These are phyloP conservation scores for Fusarium sp. DNA, from an alignment of 2,329 filamentous ascomycete genomes.

Conservation along the genomic window DNA sequence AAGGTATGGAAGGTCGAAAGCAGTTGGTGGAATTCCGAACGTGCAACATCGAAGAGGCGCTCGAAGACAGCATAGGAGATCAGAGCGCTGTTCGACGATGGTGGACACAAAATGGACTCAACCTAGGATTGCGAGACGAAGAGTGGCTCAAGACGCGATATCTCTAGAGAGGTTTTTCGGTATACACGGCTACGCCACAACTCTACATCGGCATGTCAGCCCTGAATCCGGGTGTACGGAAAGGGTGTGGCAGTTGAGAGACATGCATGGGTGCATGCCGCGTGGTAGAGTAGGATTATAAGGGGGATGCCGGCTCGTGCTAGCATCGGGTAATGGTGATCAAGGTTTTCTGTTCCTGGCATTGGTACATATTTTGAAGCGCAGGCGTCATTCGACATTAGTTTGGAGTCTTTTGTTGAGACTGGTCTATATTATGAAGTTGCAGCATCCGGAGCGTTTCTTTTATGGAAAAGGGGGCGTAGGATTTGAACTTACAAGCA, in stretches of 20 bases:
- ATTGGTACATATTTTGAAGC: slow-evolving; percentile 30
- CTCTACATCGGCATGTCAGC: slow-evolving; percentile 2
- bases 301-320: slow-evolving; percentile 9
- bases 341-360: slow-evolving; percentile 27
- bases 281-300: slow-evolving; percentile 26
- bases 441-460: slow-evolving; percentile 22
- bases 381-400: slow-evolving; percentile 32
- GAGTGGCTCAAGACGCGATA: slow-evolving; percentile 90
- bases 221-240: slow-evolving; percentile 21
- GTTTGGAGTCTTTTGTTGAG: slow-evolving; percentile 25
- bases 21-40: slow-evolving; percentile 91
- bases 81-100: slow-evolving; percentile 80
- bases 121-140: slow-evolving; percentile 82
- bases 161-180: slow-evolving; percentile 56
- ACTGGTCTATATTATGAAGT: slow-evolving; percentile 19
- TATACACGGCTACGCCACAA: neutral
- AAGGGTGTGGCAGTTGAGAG: slow-evolving; percentile 8
- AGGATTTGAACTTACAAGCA: neutral
- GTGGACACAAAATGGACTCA: slow-evolving; percentile 89
- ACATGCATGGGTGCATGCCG: slow-evolving; percentile 7
- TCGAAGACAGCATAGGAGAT: slow-evolving; percentile 85
- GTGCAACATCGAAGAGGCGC: slow-evolving; percentile 93
- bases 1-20: slow-evolving; percentile 64
- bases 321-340: slow-evolving; percentile 33
- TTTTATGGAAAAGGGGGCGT: slow-evolving; percentile 11